Base-by-base conservation (phyloP, 1,139 yeast species). In the Candida tunisiensis region DNA sequence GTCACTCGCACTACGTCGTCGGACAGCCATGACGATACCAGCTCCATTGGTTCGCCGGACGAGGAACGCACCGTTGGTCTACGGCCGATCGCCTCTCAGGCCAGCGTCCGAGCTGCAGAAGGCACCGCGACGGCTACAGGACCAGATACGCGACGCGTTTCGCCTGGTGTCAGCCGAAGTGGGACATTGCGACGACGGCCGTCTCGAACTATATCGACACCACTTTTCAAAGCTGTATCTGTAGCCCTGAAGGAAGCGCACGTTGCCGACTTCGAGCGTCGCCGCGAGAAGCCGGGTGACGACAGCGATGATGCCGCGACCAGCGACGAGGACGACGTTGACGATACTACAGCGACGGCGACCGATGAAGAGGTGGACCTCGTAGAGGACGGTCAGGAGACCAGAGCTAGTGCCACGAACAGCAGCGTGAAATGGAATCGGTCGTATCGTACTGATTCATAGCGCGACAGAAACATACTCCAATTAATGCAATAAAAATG, bases 181-280 rank as follows among this genome's bases (percentile, higher is more conserved):
- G 8, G 6, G 7, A 17, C 20, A 12, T 9, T 6, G n/a, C 7
- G 4, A 24, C 16, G 13, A 18, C 28, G 8, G 13, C 17, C 15
- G 15, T 20, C 14, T n/a, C 28, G 8, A 11, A 14, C 11, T 16
- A 14, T 3, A 18, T 19, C 14, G 10, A 21, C 60, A 6, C 54
- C 59, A 2, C 49, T 61, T 3, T 49, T 67, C 27, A 56, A 53
- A 26, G 59, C 62, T 21, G 56, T 80, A 13, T 61, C 77, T n/a
- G 65, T 63, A 29, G 67, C 69, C 1, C 59, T 83, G 39, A 74
- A 75, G 16, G 64, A 62, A 45, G 95, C 95, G 0, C 95, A 83
- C 45, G 73, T 82, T 21, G 75, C 75, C 42, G 95, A 83, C 55
- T 83, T 83, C 60, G 93, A 82, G 52, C 63, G 92, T 37, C 56